Evolutionary conservation across 169 alveolate species (phyloP).

Genomic region (Plasmodium yoelii): DNA sequence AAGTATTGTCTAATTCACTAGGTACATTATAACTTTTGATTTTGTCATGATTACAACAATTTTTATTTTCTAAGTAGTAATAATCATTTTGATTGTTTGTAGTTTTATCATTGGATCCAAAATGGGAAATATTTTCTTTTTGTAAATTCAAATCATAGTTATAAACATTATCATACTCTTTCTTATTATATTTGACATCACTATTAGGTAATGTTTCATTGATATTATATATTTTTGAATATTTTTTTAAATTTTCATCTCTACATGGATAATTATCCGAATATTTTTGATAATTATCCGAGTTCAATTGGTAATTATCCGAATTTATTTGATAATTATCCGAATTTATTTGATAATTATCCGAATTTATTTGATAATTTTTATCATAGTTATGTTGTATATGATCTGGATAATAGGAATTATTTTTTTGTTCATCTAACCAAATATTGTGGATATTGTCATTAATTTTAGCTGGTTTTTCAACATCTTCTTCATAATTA

Average conservation of each 20-base stretch:
- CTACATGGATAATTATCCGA: not conserved
- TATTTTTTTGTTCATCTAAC: not conserved
- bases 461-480: not conserved
- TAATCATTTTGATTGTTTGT: not conserved
- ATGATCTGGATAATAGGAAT: not conserved
- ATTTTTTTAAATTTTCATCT: not conserved
- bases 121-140: constrained; percentile 4
- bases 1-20: not conserved
- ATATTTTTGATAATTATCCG: no score
- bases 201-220: not conserved
- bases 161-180: not conserved
- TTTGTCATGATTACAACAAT: not conserved
- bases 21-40: not conserved
- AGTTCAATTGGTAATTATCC: not conserved
- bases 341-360: not conserved
- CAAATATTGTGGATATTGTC: not conserved
- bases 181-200: not conserved
- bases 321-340: not conserved
- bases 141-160: constrained; percentile 10
- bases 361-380: not conserved
- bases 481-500: not conserved
- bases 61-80: not conserved
- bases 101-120: not conserved
- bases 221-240: not conserved
- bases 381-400: not conserved